Base-by-base conservation (phyloP, 2,329 filamentous ascomycete genomes). In the Colletotrichum melonis region DNA sequence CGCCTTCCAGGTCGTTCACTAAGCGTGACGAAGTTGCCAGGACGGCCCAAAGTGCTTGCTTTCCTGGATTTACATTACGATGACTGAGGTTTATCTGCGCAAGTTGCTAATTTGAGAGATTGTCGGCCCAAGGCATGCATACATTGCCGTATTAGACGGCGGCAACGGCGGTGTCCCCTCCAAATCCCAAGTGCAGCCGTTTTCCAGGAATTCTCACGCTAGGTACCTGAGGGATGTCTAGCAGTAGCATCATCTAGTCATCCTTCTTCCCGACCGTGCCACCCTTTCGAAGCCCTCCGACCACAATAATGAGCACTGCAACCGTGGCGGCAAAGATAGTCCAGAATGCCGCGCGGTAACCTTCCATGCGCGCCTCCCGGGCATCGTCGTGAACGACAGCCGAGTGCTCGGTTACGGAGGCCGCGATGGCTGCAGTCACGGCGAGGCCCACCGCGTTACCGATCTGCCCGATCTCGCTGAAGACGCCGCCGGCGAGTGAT, bases 401-500 rank as follows among this genome's bases (percentile, higher is more conserved):
- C 1, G 81, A 82, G 22, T 84, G 80, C 28, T 84, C 81, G 1
- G 85, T 87, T 1, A 88, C 84, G 3, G 82, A 82, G 0, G 83
- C 80, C 1, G 85, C 82, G 38, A 90, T 86, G 0, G 87, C 84
- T 11, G 86, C 86, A 9, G 86, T 85, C 2, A 88, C 78, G 8
- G 88, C 87, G 3, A 91, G 77, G 0, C 88, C 88, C 1, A 91
- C 81, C 0, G 86, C 84, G 22, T 84, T 88, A 0, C 90, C 90
- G 68, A 92, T 88, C 69, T 91, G 89, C 0, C 85, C 84, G 1
- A 89, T 84, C 2, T 88, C 89, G 65, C 89, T 91, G 79, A 92
- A 92, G 0, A 92, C 88, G 0, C 87, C 89, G 0, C 90, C 90
- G 0, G 89, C 90, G 0, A 92, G 82, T 0, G 87, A 89, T 70